A percentile compares a stretch with the other conserved stretches of the same genome.
Conservation (phyloP, 306 rosid species). For the Datisca glomerata region DNA sequence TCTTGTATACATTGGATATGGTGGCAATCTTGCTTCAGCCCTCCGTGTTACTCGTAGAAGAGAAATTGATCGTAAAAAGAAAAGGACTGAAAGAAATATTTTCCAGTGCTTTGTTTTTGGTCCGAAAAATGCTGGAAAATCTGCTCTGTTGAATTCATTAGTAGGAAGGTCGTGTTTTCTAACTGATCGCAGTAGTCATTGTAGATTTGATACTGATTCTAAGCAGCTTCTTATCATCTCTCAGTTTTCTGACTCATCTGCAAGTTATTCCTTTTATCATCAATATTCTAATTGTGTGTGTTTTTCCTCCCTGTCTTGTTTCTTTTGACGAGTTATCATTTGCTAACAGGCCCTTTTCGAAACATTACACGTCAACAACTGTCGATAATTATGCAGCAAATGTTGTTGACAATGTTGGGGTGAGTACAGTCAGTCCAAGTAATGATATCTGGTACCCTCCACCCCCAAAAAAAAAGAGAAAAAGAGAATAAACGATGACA, state of each 20-base stretch:
- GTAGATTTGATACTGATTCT: too few relatives aligned
- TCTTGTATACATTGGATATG: constrained; percentile 80
- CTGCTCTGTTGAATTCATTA: constrained; percentile 66
- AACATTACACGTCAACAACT: constrained; percentile 32
- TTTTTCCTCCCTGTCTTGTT: background rate
- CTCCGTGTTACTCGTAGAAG: constrained; percentile 70
- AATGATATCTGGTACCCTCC: constrained; percentile 9
- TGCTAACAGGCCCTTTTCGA: constrained; percentile 60
- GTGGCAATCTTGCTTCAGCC: constrained; percentile 73
- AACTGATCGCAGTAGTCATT: constrained; percentile 16
- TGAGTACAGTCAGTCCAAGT: constrained; percentile 26
- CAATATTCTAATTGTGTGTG: too few relatives aligned
- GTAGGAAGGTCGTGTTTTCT: constrained; percentile 56
- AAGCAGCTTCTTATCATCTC: too few relatives aligned
- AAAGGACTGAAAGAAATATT: constrained; percentile 65
- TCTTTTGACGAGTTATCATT: background rate
- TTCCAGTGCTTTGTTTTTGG: constrained; percentile 93
- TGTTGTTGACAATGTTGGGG: constrained; percentile 56
- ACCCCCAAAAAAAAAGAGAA: background rate
- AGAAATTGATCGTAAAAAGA: constrained; percentile 53
- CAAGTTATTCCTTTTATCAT: too few relatives aligned
- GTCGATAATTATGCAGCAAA: constrained; percentile 58
- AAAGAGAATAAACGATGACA: background rate
- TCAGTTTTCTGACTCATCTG: too few relatives aligned
- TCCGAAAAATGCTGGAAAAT: constrained; percentile 72